Evolutionary conservation across 108 stramenopile species (phyloP).

Genomic region (Cyclostephanos invisitatus): DNA sequence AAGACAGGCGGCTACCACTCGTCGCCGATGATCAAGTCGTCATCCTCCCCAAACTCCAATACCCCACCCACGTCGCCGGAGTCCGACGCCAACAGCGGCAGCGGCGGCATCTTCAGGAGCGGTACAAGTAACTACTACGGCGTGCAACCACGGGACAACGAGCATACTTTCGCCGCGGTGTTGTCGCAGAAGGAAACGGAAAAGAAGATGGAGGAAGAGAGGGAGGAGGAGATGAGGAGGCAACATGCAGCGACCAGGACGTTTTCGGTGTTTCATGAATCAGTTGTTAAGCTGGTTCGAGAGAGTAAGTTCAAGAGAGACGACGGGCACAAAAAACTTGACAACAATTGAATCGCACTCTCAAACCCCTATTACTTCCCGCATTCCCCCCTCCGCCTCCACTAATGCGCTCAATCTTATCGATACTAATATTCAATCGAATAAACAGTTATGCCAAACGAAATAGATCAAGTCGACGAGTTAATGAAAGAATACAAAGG

Average conservation of each 20-base stretch:
- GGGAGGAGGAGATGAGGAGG: neutral
- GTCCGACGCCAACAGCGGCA: neutral
- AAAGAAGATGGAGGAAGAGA: conserved; percentile 2
- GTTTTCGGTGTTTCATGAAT: conserved; percentile 11
- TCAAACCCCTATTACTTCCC: neutral
- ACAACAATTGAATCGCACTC: neutral
- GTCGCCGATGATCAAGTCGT: neutral
- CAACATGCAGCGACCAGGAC: neutral
- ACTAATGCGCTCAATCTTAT: neutral
- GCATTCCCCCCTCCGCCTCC: neutral
- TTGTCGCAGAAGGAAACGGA: neutral
- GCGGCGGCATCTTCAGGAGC: neutral
- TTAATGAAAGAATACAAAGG: conserved; percentile 30
- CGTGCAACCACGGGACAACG: neutral
- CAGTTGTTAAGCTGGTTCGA: conserved; percentile 19
- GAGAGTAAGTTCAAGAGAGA: conserved; percentile 18
- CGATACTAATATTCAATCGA: neutral
- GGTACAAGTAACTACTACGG: neutral
- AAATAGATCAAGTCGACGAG: conserved; percentile 26
- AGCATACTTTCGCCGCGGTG: neutral
- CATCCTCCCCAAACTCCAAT: neutral
- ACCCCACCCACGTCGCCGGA: neutral
- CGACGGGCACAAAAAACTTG: neutral
- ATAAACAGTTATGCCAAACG: conserved; percentile 21
- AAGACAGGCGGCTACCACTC: too few relatives aligned